Conservation (phyloP, 345 rosid species). For the Kandelia obovata region DNA sequence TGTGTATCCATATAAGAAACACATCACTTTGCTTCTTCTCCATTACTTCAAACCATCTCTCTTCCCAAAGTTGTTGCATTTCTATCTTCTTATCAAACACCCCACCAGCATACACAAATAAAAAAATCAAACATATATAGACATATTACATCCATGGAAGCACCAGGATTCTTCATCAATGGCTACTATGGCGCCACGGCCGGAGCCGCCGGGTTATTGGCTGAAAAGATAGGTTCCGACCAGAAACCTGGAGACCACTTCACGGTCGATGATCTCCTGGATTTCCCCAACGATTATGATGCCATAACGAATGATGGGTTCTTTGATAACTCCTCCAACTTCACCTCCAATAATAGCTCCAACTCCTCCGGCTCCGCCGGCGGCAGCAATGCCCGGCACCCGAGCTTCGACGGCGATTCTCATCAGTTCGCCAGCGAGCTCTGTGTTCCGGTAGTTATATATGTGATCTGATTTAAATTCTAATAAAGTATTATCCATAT, state of each 20-base stretch:
- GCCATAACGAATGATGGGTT: constrained; percentile 28
- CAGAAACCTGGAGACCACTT: constrained; percentile 41
- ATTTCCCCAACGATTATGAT: constrained; percentile 58
- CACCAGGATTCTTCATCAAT: constrained; percentile 34
- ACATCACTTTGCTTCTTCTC: not conserved
- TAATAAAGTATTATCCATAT: too few species aligned
- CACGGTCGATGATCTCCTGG: constrained; percentile 66
- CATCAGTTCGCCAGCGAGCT: constrained; percentile 53
- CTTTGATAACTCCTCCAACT: constrained; percentile 43
- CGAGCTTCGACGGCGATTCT: constrained; percentile 39
- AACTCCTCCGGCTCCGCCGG: constrained; percentile 40
- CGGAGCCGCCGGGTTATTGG: constrained; percentile 25
- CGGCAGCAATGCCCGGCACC: constrained; percentile 18
- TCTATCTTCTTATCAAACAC: not conserved
- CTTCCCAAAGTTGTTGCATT: not conserved
- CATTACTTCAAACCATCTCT: not conserved
- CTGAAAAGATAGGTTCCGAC: constrained; percentile 36
- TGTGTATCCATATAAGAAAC: not conserved
- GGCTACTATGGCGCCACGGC: constrained; percentile 26
- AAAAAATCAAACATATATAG: not conserved
- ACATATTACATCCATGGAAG: constrained; percentile 33
- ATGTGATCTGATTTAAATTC: not conserved
- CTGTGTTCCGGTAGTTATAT: constrained; percentile 54
- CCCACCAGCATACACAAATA: not conserved
- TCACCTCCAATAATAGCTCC: constrained; percentile 39